A percentile compares a stretch with the other conserved stretches of the same genome.
Conservation (phyloP, 2,329 filamentous ascomycete species). For the Blumeriella jaapii region DNA sequence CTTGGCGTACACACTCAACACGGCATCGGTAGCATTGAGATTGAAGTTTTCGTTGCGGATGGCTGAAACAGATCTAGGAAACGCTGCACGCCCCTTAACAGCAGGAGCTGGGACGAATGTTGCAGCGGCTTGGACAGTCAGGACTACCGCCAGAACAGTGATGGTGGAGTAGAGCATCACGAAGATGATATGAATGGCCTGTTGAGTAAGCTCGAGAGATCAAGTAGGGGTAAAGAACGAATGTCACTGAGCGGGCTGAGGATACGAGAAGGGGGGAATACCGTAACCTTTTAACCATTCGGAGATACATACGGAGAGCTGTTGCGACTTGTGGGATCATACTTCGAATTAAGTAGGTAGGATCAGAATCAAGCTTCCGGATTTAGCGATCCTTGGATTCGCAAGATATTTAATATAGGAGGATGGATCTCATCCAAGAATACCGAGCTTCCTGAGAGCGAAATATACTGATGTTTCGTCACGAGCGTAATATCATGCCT, state of each 20-base stretch:
- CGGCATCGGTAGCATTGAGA: slow-evolving; percentile 25
- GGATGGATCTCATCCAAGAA: no score
- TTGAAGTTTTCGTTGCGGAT: slow-evolving; percentile 20
- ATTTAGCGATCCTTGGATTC: no score
- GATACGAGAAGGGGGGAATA: slow-evolving; percentile 6
- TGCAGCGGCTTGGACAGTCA: slow-evolving; percentile 17
- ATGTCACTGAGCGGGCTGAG: slow-evolving; percentile 10
- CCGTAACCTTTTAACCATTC: slow-evolving; percentile 13
- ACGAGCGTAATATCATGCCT: no score
- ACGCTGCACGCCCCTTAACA: slow-evolving; percentile 6
- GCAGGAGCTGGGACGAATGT: slow-evolving; percentile 19
- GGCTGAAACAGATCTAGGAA: slow-evolving; percentile 22
- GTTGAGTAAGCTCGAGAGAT: neutral
- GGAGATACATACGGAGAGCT: neutral
- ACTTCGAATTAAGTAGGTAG: slow-evolving; percentile 2
- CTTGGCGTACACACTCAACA: slow-evolving; percentile 26
- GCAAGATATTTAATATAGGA: no score
- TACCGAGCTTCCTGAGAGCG: no score
- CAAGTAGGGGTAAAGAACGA: slow-evolving; percentile 6
- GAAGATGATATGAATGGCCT: no score
- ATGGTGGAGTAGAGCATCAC: slow-evolving; percentile 22
- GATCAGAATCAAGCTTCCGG: no score
- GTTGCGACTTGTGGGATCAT: neutral
- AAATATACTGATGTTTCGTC: no score
- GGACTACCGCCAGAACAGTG: slow-evolving; percentile 16